Percentiles rank a stretch among this genome's conserved stretches.
Evolutionary conservation across 2,329 filamentous ascomycete species (phyloP).

Genomic region (Coleophoma eucalyptorum): DNA sequence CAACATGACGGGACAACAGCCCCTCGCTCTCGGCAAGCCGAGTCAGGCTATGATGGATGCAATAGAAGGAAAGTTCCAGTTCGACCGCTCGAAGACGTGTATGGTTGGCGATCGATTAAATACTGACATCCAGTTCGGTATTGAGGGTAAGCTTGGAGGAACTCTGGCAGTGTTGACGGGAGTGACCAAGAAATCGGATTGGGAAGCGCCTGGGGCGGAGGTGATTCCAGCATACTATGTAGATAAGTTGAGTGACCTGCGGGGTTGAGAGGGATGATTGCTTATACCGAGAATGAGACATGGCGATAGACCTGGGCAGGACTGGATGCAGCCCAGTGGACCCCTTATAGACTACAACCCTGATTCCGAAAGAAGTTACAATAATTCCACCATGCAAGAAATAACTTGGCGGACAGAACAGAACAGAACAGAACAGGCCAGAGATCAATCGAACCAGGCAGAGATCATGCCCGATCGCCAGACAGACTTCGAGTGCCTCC

Average conservation of each 20-base stretch:
- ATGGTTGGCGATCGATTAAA: constrained; percentile 95
- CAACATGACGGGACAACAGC: constrained; percentile 66
- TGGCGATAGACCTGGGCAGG: no score
- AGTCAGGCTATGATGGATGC: constrained; percentile 99
- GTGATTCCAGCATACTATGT: constrained; percentile 80
- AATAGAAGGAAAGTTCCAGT: constrained; percentile 90
- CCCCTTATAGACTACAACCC: no score
- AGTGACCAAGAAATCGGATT: constrained; percentile 80
- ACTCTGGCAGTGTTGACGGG: constrained; percentile 90
- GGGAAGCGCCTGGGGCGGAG: constrained; percentile 63
- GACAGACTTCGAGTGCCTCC: no score
- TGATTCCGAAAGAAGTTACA: no score
- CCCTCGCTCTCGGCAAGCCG: constrained; percentile 83
- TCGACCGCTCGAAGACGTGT: constrained; percentile 80
- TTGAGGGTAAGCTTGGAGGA: constrained; percentile 85
- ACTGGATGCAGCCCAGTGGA: no score
- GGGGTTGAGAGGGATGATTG: constrained; percentile 23
- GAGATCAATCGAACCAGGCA: no score
- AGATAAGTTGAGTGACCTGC: constrained; percentile 77
- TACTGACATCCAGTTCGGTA: constrained; percentile 93
- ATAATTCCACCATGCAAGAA: no score
- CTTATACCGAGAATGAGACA: background rate
- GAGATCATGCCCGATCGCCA: no score
- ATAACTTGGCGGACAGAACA: no score
- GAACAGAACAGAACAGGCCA: no score